These are phyloP conservation scores for Cicer bijugum DNA, from an alignment of 306 rosid species.

Conservation along the genomic window DNA sequence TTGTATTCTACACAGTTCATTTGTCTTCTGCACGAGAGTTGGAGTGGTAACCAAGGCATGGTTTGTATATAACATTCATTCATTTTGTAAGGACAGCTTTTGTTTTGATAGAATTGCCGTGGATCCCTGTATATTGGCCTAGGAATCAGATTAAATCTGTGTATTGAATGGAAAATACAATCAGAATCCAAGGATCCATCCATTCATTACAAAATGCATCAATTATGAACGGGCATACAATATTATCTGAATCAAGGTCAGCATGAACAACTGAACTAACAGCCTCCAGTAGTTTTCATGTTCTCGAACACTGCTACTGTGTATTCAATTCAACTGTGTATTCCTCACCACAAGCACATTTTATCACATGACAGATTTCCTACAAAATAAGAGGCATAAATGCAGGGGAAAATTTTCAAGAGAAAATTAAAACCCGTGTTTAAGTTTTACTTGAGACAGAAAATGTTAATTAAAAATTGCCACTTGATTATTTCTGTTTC, in stretches of 20 bases:
- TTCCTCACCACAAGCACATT: slow-evolving; percentile 84
- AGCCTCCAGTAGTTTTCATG: slow-evolving; percentile 35
- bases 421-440: slow-evolving; percentile 32
- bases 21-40: not conserved
- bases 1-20: not conserved
- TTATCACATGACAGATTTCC: slow-evolving; percentile 69
- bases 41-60: not conserved
- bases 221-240: not conserved
- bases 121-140: not conserved
- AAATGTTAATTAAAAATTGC: slow-evolving; percentile 23
- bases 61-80: not conserved
- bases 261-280: slow-evolving; percentile 27
- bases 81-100: not conserved
- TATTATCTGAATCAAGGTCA: slow-evolving; percentile 20
- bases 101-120: not conserved
- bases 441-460: not conserved
- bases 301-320: slow-evolving; percentile 42
- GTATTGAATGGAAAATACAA: slow-evolving; percentile 14
- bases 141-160: slow-evolving; percentile 10
- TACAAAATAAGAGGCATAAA: slow-evolving; percentile 51
- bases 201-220: not conserved
- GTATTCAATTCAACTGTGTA: slow-evolving; percentile 58
- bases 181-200: not conserved
- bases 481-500: slow-evolving; percentile 32
- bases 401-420: slow-evolving; percentile 16